Conservation (phyloP, 208 protist species). For the Wallacemonas rigidus region DNA sequence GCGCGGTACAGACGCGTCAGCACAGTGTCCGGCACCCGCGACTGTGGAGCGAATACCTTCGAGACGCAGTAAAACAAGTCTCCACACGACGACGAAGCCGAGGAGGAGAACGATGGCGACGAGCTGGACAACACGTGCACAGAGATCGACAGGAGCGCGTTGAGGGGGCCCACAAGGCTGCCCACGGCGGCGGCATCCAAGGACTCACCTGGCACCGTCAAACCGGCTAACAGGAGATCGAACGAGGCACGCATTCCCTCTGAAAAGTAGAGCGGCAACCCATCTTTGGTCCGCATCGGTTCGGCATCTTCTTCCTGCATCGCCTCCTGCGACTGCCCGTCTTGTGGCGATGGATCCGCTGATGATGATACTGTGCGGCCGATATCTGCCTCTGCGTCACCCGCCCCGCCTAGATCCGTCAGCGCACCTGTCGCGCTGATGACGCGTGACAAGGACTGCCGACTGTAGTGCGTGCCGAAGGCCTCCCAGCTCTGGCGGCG, state of each 20-base stretch:
- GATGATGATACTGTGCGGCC: no score
- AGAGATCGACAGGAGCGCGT: conserved; percentile 10
- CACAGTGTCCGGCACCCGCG: conserved; percentile 4
- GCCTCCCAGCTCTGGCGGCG: conserved; percentile 17
- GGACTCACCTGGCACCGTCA: conserved; percentile 9
- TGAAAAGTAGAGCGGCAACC: conserved; percentile 18
- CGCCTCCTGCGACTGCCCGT: no score
- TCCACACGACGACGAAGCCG: neutral
- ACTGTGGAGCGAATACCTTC: conserved; percentile 10
- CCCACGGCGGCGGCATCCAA: conserved; percentile 14
- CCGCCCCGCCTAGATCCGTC: neutral
- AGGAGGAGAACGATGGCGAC: neutral
- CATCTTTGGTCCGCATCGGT: conserved; percentile 17
- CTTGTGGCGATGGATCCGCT: no score
- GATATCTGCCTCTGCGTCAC: no score
- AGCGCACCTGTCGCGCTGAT: neutral
- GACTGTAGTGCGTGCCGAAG: conserved; percentile 6
- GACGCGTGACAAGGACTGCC: neutral
- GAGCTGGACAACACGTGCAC: neutral
- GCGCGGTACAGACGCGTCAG: conserved; percentile 14
- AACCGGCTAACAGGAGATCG: conserved; percentile 1
- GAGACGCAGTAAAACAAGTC: conserved; percentile 11
- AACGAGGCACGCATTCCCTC: conserved; percentile 14
- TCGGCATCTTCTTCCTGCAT: conserved; percentile 5
- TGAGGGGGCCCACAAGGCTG: conserved; percentile 16